Evolutionary conservation across 108 stramenopile genomes (phyloP).

Genomic region (Fragilaria radians): DNA sequence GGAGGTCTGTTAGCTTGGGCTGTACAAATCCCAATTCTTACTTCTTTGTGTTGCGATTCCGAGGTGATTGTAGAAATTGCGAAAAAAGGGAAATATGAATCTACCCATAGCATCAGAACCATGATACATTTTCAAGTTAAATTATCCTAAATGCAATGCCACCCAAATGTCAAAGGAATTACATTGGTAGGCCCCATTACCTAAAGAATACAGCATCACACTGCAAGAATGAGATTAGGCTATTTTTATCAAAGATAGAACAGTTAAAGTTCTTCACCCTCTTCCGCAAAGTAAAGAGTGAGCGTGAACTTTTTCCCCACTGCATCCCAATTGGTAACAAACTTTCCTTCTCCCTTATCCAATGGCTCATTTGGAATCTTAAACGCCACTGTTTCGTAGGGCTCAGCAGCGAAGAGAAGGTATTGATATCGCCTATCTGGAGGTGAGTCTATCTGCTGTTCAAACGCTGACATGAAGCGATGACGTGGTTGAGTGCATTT

Average conservation of each 20-base stretch:
- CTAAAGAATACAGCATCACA: not conserved
- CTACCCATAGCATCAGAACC: too few species aligned
- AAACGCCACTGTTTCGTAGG: slow-evolving; percentile 99
- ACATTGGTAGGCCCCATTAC: too few species aligned
- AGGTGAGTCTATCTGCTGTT: slow-evolving; percentile 94
- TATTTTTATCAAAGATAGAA: not conserved
- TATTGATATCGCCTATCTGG: slow-evolving; percentile 95
- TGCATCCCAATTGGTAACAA: slow-evolving; percentile 94
- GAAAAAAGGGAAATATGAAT: too few species aligned
- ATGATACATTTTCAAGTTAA: too few species aligned
- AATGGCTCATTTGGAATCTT: slow-evolving; percentile 96
- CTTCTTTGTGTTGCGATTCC: too few species aligned
- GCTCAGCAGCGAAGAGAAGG: slow-evolving; percentile 96
- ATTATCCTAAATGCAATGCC: too few species aligned
- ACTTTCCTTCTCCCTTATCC: slow-evolving; percentile 86
- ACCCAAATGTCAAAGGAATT: too few species aligned
- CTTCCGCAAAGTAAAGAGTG: slow-evolving; percentile 65
- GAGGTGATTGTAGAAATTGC: too few species aligned
- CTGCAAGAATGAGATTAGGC: too few species aligned
- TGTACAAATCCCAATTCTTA: too few species aligned
- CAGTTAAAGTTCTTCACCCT: not conserved
- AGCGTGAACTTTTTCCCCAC: slow-evolving; percentile 88
- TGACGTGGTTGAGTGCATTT: slow-evolving; percentile 92
- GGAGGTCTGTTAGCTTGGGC: too few species aligned
- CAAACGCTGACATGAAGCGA: slow-evolving; percentile 99